Evolutionary conservation across 495 filamentous ascomycete species (phyloP), one percentile per base, ranked within the genome.

Genomic region (Rhizodiscina lignyota): DNA sequence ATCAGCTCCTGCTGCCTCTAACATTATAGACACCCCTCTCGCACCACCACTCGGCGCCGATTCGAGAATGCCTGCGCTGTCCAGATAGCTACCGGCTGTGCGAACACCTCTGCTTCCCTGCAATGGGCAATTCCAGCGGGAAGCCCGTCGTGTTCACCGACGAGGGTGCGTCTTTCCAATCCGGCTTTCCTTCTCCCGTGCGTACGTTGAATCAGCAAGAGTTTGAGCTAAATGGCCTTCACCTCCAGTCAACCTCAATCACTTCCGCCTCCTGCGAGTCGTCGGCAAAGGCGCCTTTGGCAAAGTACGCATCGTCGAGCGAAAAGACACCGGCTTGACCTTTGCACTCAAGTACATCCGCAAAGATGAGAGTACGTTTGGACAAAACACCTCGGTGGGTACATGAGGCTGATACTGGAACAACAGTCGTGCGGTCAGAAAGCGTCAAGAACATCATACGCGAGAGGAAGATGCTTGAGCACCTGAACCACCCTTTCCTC

Each of bases 331-430:
- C 1, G 77, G 76, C 30, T 75, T 80, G 52, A 86, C 86, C 5
- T 97, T 97, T 53, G 89, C 89, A 3, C 64, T 97, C 30, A 97
- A 96, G 52, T 96, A 97, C 56, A 96, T 97, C 35, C 77, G 89
- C 29, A 96, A 96, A 69, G 89, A 97, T 78, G 89, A 97, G 70
- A 81, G 86, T 91, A 48, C 36, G 77, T 58, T 20, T 24, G 37
- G 18, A 18, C 28, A 1, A 21, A 19, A 17, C 32, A 19, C 36
- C 39, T 12, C 16, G 18, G n/a, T n/a, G 18, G 26, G 17, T 20
- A 27, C 18, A 21, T 27, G 17, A 38, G 40, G 43, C 43, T 58
- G 32, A 55, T 36, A 31, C 35, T 19, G n/a, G 43, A 46, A 42
- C 42, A 30, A 50, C 51, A 94, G 87, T 97, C 46, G 86, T 97